phyloP scores from a whole-genome alignment of 495 filamentous ascomycete genomes.

The Lasiosphaeriaceae sp. region DNA sequence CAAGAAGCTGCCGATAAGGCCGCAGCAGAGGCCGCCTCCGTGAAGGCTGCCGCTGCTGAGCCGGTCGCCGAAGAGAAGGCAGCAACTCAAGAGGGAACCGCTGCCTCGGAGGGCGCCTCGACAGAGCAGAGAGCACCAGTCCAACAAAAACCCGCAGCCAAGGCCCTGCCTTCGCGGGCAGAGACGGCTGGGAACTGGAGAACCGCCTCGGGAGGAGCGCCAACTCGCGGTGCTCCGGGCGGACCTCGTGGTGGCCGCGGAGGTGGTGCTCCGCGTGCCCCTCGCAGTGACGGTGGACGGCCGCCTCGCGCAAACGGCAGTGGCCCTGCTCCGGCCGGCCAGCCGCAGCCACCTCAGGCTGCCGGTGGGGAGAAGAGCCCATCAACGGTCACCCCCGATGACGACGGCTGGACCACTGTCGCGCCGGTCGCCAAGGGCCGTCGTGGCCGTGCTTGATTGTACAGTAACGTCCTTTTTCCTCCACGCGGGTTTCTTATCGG shows the following conservation, averaged over 20 bases:
- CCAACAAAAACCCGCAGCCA: conserved; percentile 11
- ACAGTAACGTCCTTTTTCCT: conserved; percentile 8
- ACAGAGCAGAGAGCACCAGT: conserved; percentile 32
- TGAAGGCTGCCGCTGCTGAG: conserved; percentile 36
- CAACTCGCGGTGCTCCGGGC: conserved; percentile 36
- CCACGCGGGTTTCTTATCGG: not conserved
- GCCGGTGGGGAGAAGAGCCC: conserved; percentile 22
- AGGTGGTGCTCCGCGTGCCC: conserved; percentile 41
- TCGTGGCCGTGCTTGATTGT: conserved; percentile 32
- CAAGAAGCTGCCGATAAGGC: conserved; percentile 57
- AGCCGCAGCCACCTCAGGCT: conserved; percentile 29
- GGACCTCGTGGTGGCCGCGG: conserved; percentile 29
- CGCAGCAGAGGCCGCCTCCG: conserved; percentile 19
- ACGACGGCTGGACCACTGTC: conserved; percentile 79
- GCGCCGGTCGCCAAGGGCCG: conserved; percentile 41
- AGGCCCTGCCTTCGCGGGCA: not conserved
- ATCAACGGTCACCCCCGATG: conserved; percentile 43
- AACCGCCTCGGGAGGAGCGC: conserved; percentile 34
- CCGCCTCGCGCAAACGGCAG: conserved; percentile 44
- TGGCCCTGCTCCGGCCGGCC: conserved; percentile 19
- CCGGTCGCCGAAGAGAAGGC: conserved; percentile 20
- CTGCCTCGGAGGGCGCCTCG: conserved; percentile 20
- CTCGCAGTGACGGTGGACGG: conserved; percentile 37
- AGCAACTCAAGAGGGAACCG: conserved; percentile 14
- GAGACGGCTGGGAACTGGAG: conserved; percentile 44